phyloP scores from a whole-genome alignment of 441 rosid genomes.

The Populus tomentosa region DNA sequence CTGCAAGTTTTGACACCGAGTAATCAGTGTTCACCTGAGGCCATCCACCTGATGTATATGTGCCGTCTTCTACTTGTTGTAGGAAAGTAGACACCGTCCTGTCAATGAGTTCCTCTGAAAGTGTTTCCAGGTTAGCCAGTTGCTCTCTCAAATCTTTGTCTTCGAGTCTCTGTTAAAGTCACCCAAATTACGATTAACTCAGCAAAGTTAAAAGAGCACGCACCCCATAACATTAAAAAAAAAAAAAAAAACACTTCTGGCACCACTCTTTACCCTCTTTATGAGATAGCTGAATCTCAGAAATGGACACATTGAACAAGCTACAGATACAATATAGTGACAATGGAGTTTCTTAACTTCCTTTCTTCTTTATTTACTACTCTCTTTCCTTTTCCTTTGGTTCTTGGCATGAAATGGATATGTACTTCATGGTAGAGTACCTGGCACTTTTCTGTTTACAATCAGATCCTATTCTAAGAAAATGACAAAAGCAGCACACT shows the following conservation, averaged over 20 bases:
- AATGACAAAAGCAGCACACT: not conserved
- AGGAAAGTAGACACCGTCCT: constrained; percentile 50
- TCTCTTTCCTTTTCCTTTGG: not conserved
- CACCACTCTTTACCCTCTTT: not conserved
- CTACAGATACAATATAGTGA: not conserved
- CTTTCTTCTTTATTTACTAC: not conserved
- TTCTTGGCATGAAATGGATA: not conserved
- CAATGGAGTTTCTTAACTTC: not conserved
- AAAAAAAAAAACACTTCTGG: not conserved
- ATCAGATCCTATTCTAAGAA: not conserved
- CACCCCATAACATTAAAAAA: not conserved
- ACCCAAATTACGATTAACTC: constrained; percentile 10
- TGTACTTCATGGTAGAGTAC: not conserved
- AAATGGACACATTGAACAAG: not conserved
- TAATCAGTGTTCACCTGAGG: constrained; percentile 78
- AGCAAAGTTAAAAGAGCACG: not conserved
- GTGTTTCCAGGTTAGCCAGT: constrained; percentile 42
- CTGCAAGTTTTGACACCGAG: constrained; percentile 87
- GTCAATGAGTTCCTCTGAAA: constrained; percentile 71
- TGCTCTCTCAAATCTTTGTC: constrained; percentile 56
- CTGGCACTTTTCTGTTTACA: not conserved
- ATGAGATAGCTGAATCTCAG: not conserved
- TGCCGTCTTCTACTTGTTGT: constrained; percentile 62
- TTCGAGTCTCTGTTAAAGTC: constrained; percentile 51
- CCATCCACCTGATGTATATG: constrained; percentile 87